Evolutionary conservation across 2,329 filamentous ascomycete species (phyloP).

Genomic region (Ophiostoma fasciatum): DNA sequence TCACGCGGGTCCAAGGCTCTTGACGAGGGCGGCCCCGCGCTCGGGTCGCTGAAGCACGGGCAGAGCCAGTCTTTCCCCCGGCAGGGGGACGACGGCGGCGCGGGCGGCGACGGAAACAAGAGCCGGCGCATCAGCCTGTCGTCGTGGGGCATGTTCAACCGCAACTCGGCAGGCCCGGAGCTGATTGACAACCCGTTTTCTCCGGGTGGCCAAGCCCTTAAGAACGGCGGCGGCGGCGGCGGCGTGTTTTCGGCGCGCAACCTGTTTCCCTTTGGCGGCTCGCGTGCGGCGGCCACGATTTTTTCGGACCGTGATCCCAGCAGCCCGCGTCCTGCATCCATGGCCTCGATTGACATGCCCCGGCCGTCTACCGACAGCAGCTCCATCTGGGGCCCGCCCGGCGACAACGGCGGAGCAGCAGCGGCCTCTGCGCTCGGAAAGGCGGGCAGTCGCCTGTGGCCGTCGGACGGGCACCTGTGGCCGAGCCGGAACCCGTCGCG

Average conservation of each 20-base stretch:
- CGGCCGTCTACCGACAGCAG: conserved; percentile 67
- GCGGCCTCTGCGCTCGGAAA: conserved; percentile 25
- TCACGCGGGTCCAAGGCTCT: conserved; percentile 46
- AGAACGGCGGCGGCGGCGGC: conserved; percentile 14
- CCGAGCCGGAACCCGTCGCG: conserved; percentile 55
- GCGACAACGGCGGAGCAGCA: conserved; percentile 24
- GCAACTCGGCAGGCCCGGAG: conserved; percentile 35
- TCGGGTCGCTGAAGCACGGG: conserved; percentile 54
- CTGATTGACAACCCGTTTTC: conserved; percentile 19
- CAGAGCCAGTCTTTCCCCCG: conserved; percentile 69
- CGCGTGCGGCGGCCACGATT: conserved; percentile 29
- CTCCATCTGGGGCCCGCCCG: conserved; percentile 53
- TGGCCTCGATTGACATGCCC: conserved; percentile 55
- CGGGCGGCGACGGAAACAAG: conserved; percentile 39
- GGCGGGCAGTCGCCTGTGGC: conserved; percentile 50
- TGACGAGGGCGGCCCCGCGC: conserved; percentile 44
- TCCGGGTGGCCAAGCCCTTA: conserved; percentile 13
- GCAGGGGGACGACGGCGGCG: conserved; percentile 39
- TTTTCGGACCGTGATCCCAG: conserved; percentile 40
- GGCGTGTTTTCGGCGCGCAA: conserved; percentile 24
- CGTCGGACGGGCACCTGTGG: conserved; percentile 43
- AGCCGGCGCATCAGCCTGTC: conserved; percentile 41
- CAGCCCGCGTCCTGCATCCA: conserved; percentile 52
- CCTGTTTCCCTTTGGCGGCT: conserved; percentile 33
- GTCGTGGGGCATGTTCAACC: conserved; percentile 42